Percentiles rank a stretch among this genome's conserved stretches.
These are phyloP conservation scores for Neofusicoccum sp. DNA, from an alignment of 2,329 filamentous ascomycete genomes.

Conservation along the genomic window DNA sequence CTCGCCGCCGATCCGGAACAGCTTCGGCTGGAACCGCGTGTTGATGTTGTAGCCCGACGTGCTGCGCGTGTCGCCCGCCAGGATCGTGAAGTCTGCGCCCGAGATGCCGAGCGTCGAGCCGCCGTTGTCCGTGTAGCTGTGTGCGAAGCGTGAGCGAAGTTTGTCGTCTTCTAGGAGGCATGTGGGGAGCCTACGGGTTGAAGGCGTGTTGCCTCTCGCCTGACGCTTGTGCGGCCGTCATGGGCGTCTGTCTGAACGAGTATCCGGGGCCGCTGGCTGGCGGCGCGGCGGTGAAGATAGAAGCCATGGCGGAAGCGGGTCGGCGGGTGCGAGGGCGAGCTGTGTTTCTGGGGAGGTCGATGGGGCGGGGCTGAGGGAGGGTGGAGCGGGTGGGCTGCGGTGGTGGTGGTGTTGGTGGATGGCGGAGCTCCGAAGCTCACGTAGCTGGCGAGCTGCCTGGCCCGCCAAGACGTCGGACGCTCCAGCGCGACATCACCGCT, in stretches of 20 bases:
- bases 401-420: constrained; percentile 4
- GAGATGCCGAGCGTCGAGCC: constrained; percentile 95
- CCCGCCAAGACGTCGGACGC: constrained; percentile 18
- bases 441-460: constrained; percentile 22
- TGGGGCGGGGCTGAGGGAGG: not conserved
- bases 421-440: constrained; percentile 22
- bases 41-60: constrained; percentile 98
- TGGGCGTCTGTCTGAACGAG: constrained; percentile 60
- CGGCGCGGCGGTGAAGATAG: constrained; percentile 54
- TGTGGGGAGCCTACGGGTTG: constrained; percentile 71
- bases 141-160: constrained; percentile 22
- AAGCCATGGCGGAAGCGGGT: constrained; percentile 51
- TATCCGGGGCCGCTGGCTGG: constrained; percentile 59
- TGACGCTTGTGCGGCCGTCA: constrained; percentile 41
- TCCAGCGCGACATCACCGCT: constrained; percentile 19
- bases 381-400: not conserved
- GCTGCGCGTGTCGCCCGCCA: constrained; percentile 95
- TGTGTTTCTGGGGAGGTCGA: not conserved
- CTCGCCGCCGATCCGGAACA: constrained; percentile 95
- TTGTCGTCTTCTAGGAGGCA: not conserved
- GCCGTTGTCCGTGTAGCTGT: constrained; percentile 94
- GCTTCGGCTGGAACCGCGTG: constrained; percentile 90
- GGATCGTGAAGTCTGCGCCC: constrained; percentile 90
- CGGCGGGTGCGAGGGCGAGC: not conserved
- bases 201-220: constrained; percentile 74